Percentiles rank a stretch among this genome's conserved stretches.
phyloP scores from a whole-genome alignment of 2,329 filamentous ascomycete genomes.

The Colletotrichum noveboracense region DNA sequence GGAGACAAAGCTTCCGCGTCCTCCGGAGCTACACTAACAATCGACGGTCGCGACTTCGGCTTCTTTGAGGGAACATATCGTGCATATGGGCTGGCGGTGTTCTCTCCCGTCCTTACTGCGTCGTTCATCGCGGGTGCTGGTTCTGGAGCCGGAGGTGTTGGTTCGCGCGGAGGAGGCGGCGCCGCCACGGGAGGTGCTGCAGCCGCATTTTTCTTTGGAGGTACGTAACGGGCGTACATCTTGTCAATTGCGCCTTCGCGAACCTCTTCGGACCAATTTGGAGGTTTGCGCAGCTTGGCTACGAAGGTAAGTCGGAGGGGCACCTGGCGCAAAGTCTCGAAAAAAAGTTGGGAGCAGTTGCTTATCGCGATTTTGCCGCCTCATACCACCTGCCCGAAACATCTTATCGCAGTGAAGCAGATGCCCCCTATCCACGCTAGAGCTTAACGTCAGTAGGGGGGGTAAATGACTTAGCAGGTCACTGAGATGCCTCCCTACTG shows the following conservation, averaged over 20 bases:
- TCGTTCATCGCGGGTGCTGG: slow-evolving; percentile 5
- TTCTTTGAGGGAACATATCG: slow-evolving; percentile 21
- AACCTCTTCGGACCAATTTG: neutral
- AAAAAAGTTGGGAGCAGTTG: slow-evolving; percentile 38
- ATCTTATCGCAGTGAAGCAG: slow-evolving; percentile 28
- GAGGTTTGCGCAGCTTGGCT: neutral
- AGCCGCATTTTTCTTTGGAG: slow-evolving; percentile 31
- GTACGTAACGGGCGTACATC: slow-evolving; percentile 40
- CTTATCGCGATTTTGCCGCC: slow-evolving; percentile 44
- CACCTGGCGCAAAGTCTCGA: slow-evolving; percentile 18
- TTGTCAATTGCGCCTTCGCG: slow-evolving; percentile 1
- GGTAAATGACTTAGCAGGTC: neutral
- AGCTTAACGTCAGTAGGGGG: neutral
- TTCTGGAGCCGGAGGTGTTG: slow-evolving; percentile 1
- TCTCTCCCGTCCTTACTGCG: neutral
- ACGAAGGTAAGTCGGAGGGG: slow-evolving; percentile 4
- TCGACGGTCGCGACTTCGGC: slow-evolving; percentile 17
- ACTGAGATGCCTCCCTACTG: neutral
- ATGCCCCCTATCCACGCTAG: neutral
- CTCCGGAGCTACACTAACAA: neutral
- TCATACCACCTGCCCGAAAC: slow-evolving; percentile 32
- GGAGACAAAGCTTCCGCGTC: neutral
- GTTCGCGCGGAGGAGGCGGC: neutral
- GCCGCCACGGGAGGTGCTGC: neutral
- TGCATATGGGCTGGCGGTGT: slow-evolving; percentile 9